Conservation (phyloP, 768 basidiomycete species). For the Termitomyces sp. region DNA sequence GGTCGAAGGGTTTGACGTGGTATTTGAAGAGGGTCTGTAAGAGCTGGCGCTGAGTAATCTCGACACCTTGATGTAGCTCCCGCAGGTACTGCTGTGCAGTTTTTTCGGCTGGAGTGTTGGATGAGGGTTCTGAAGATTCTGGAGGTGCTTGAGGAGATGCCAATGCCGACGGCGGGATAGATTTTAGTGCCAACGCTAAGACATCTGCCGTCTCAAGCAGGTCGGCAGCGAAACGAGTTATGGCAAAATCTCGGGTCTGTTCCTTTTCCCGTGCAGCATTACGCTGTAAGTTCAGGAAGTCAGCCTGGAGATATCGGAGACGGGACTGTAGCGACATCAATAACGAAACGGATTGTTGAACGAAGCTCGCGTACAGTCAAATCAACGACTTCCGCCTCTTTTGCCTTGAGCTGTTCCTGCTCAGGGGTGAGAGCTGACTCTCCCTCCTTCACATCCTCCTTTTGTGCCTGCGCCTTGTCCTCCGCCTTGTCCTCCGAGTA, state of each 20-base stretch:
- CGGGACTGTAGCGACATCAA: conserved; percentile 54
- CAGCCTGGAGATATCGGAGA: conserved; percentile 89
- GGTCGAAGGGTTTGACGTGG: conserved; percentile 89
- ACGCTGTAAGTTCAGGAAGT: conserved; percentile 93
- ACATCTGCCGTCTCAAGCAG: conserved; percentile 90
- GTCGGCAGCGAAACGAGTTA: conserved; percentile 87
- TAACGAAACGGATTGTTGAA: neutral
- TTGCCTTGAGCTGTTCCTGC: conserved; percentile 66
- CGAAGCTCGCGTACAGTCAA: conserved; percentile 57
- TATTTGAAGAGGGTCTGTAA: conserved; percentile 89
- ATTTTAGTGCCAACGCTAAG: conserved; percentile 77
- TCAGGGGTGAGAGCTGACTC: conserved; percentile 18
- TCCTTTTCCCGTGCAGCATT: conserved; percentile 89
- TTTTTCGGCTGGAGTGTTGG: conserved; percentile 37
- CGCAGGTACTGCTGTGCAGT: conserved; percentile 53
- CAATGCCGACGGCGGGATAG: conserved; percentile 57
- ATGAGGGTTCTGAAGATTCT: conserved; percentile 24
- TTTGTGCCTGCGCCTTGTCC: conserved; percentile 16
- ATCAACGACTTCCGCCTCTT: conserved; percentile 80
- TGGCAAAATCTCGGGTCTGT: conserved; percentile 91
- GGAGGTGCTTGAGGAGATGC: conserved; percentile 21
- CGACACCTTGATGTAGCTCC: conserved; percentile 83
- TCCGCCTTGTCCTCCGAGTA: conserved; percentile 56
- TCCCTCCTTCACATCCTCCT: conserved; percentile 21
- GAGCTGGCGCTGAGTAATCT: conserved; percentile 87